Evolutionary conservation across 352 stramenopile genomes (phyloP), one percentile per base, ranked within the genome.

Genomic region (Phytopythium vexans): DNA sequence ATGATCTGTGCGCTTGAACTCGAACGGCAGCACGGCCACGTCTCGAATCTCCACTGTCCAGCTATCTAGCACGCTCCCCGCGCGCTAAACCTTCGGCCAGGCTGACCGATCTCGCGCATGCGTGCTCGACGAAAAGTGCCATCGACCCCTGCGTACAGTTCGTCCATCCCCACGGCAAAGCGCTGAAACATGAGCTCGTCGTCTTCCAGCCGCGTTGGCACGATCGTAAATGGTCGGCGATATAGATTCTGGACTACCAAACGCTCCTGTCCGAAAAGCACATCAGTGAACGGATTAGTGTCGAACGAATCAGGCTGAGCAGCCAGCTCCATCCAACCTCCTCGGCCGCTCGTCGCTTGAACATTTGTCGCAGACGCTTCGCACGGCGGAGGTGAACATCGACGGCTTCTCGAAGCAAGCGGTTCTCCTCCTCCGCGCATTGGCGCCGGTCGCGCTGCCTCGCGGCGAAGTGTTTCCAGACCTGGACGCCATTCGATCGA

Each of bases 401-500:
- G 9, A 51, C 33, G 1, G 45, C 45, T 51, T 41, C 45, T 7
- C 32, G 31, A 11, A 51, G 33, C 45, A 33, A 14, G 15, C 33
- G 33, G 14, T 51, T 51, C n/a, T 51, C 32, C n/a, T 34, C 35
- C 45, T 51, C 45, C 33, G 45, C 33, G 9, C 8, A 4, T 6
- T 16, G 45, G 3, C 45, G 45, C 14, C 14, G 12, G 4, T 31
- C 15, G 4, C 11, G 34, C 14, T 51, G 45, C 27, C 34, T 50
- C 14, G 27, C 44, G 3, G 44, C 31, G 11, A 50, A 8, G 12
- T 12, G 21, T n/a, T 50, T 31, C 44, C 44, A 50, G 14, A 50
- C 10, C 27, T 27, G 11, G 11, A 8, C 10, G 14, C 12, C 12
- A 11, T 21, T 9, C 3, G 44, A 10, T 15, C 9, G 16, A 12